Percentiles rank a stretch among this genome's conserved stretches.
Conservation (phyloP, 805 yeast species). For the Jamesozyma jinghongensis region DNA sequence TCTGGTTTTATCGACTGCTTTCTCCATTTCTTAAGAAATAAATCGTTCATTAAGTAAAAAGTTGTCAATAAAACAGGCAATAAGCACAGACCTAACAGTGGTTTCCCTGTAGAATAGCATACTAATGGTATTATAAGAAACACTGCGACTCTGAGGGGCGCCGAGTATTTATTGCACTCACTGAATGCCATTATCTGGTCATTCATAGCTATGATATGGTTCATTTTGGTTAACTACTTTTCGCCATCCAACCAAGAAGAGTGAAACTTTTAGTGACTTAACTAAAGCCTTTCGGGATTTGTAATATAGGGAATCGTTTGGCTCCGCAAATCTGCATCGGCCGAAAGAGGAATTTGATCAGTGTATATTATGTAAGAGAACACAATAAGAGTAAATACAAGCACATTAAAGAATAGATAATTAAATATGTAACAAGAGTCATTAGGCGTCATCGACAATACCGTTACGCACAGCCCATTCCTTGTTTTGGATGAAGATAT, state of each 20-base stretch:
- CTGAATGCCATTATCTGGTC: not conserved
- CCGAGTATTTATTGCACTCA: not conserved
- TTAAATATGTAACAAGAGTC: not conserved
- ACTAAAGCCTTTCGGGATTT: too few relatives aligned
- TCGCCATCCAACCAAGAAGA: too few relatives aligned
- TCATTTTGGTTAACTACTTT: too few relatives aligned
- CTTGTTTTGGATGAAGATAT: constrained; percentile 66
- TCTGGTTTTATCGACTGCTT: constrained; percentile 35
- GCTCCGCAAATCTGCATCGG: too few relatives aligned
- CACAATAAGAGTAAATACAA: not conserved
- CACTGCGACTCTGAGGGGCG: not conserved
- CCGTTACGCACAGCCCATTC: constrained; percentile 84
- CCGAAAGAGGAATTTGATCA: too few relatives aligned
- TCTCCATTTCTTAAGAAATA: not conserved
- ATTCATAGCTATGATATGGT: too few relatives aligned
- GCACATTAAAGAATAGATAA: not conserved
- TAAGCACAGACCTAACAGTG: not conserved
- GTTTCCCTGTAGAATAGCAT: not conserved
- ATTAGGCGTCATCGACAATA: constrained; percentile 33
- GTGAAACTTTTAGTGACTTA: too few relatives aligned
- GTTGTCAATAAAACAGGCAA: not conserved
- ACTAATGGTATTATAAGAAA: not conserved
- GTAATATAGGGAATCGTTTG: too few relatives aligned
- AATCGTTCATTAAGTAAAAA: not conserved
- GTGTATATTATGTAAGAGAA: too few relatives aligned